Evolutionary conservation across 2,329 filamentous ascomycete species (phyloP), one percentile per base, ranked within the genome.

Genomic region (Chrysoporthe puriensis): DNA sequence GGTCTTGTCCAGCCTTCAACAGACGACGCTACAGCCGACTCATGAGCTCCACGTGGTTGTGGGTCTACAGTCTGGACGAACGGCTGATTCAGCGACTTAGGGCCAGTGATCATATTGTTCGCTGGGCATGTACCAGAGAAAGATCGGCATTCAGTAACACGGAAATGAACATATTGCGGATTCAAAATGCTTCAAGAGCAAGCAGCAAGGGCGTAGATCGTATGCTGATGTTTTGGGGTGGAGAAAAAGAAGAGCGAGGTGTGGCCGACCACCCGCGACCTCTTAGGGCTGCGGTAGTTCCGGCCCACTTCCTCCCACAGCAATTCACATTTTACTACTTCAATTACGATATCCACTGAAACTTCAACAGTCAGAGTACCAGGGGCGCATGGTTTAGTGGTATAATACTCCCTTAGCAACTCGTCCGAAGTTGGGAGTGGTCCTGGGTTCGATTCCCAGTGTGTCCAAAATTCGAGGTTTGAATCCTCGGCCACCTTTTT

Each of bases 341-440:
- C 44, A 14, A n/a, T 58, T n/a, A 40, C 34, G 11, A 14, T 16
- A 7, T 7, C 3, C n/a, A n/a, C 42, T 8, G 11, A 6, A n/a
- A n/a, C 26, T 13, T 60, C 57, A 60, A 60, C 57, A 60, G 44
- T 54, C 7, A 26, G 21, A 54, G 16, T 13, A 44, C 36, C n/a
- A 21, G 40, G 36, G 57, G 57, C 57, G 57, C 57, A 60, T 60
- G 57, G 57, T 60, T 60, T 60, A 60, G 57, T 60, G 57, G 57
- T 60, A 60, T 60, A 60, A 60, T 43, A 60, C 57, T 60, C 57
- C 57, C 57, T 60, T 60, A 60, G 57, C 57, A 60, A 21, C 57
- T 54, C 11, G 50, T 34, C 32, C 26, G 26, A 26, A 43, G 40
- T 42, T 60, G 57, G 57, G 57, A 60, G 57, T 26, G 57, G 57